Base-by-base conservation (phyloP, 345 rosid species). In the Euphorbia pulcherrima region DNA sequence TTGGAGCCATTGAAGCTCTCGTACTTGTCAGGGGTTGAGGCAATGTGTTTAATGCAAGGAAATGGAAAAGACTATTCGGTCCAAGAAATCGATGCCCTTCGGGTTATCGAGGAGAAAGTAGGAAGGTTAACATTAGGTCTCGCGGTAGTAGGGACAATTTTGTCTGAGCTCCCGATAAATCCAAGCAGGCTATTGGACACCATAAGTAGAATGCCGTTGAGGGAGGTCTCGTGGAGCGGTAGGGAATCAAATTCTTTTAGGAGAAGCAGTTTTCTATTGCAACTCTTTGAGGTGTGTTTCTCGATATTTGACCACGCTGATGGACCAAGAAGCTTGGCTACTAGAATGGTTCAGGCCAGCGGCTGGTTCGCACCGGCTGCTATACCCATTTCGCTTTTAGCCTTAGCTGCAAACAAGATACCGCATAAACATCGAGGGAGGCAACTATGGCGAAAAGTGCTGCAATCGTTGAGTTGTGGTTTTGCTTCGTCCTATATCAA, bases 321-420 rank as follows among this genome's bases (percentile, higher is more conserved):
- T 51, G 88, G 97, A 55, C 93, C 88, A 0, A 78, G 90, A 72
- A 89, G 97, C 88, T 77, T 94, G 67, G 97, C 99, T n/a, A 86
- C 89, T 5, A 83, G 93, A 69, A 94, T 94, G 97, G 93, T 87
- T 54, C 88, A 80, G 67, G 95, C 85, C 5, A 83, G 97, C 55
- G 88, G 92, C 30, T 94, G 99, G 99, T 89, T 94, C 77, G 96
- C 97, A 28, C 97, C 97, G 2, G 82, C 88, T 27, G 85, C 89
- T 3, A 68, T 94, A 60, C 93, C 99, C 0, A 77, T 87, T 57
- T 74, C 97, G 41, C 27, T 94, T 16, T 72, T 94, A 72, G 85
- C 86, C 64, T 65, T 83, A 41, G 96, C 99, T 60, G 97, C 97
- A 75, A 74, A 82, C 72, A 91, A 83, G 75, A 80, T 94, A 66